These are phyloP conservation scores for Aspergillus hancockii DNA, from an alignment of 495 filamentous ascomycete genomes.

Conservation along the genomic window DNA sequence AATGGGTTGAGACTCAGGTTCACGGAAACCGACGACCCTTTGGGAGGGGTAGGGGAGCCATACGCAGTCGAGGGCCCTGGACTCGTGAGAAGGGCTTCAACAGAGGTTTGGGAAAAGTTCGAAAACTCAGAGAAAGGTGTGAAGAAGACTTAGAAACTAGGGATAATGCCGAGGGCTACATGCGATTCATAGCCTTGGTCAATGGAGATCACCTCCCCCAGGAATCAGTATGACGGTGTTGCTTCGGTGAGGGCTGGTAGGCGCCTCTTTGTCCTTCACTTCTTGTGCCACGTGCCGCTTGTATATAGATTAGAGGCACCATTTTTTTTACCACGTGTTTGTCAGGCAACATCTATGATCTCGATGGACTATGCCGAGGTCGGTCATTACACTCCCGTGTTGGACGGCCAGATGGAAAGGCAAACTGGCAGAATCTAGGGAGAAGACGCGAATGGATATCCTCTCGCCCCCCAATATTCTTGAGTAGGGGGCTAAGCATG, in stretches of 20 bases:
- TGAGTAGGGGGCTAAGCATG: not conserved
- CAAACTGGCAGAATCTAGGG: not conserved
- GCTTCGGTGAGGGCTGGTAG: not conserved
- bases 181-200: conserved; percentile 43
- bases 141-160: conserved; percentile 41
- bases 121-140: conserved; percentile 40
- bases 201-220: conserved; percentile 22
- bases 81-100: conserved; percentile 50
- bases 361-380: not conserved
- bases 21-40: conserved; percentile 24
- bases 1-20: conserved; percentile 39
- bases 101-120: conserved; percentile 41
- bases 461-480: not conserved
- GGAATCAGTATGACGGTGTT: conserved; percentile 20
- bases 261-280: not conserved
- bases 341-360: not conserved
- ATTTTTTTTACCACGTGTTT: not conserved
- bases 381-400: not conserved
- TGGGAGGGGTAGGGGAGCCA: conserved; percentile 48
- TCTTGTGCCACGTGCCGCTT: not conserved
- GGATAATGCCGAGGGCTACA: conserved; percentile 37
- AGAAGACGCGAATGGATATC: not conserved
- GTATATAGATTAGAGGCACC: not conserved
- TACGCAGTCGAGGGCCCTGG: conserved; percentile 43
- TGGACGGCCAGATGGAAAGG: not conserved